Base-by-base conservation (phyloP, 352 stramenopile genomes). In the Phytophthora meadii region DNA sequence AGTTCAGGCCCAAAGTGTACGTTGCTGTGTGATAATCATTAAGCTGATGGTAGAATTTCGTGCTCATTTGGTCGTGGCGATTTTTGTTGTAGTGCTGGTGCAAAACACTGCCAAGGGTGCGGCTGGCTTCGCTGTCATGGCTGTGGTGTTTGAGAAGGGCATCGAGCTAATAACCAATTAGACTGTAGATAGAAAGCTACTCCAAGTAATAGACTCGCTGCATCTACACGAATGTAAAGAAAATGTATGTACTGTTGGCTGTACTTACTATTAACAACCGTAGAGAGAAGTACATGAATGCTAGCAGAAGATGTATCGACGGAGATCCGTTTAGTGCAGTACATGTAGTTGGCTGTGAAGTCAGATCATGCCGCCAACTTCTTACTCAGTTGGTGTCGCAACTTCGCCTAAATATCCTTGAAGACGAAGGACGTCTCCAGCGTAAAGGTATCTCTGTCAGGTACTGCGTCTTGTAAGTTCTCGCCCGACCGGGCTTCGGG, bases 101-200 rank as follows among this genome's bases (percentile, higher is more conserved):
- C 74, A 73, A 58, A 89, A 94, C 59, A 92, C 84, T 28, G 74
- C 52, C 39, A 96, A 96, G 57, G 84, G 88, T 12, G 87, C 85
- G 2, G 83, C 81, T 7, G 83, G 85, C 36, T 96, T 96, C 58
- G 84, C 87, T 3, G 79, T 77, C 48, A 93, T 96, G 81, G 87
- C 84, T 27, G 87, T 94, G 19, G 82, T 94, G 24, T 94, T 96
- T 72, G 88, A 96, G 54, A 94, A 92, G 61, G 82, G 75, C 28
- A 85, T 92, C 28, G 86, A 94, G 65, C 67, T 84, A 52, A 71
- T 93, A 10, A 81, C 68, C 4, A 68, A 64, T 34, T 73, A 63
- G 68, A 70, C 46, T 61, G 27, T 49, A 58, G 44, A 37, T 55
- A 54, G 64, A 68, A 55, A 41, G 40, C n/a, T 42, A 22, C 22